Evolutionary conservation across 148 eudicot genomes (phyloP), one percentile per base, ranked within the genome.

Genomic region (Chenopodium formosanum): DNA sequence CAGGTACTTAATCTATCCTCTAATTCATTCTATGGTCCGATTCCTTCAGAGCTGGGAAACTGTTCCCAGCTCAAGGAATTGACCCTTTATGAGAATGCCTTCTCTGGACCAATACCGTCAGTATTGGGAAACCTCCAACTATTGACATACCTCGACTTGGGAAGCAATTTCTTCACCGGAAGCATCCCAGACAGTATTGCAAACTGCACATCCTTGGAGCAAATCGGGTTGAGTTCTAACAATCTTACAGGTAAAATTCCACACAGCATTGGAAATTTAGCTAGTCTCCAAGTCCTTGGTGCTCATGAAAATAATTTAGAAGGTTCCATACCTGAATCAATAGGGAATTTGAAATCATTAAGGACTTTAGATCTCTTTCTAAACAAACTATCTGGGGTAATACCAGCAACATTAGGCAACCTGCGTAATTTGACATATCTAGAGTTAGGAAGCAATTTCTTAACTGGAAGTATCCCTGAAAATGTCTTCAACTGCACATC

Each of bases 1-100:
- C 92, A 91, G 89, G 87, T 87, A 82, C 92, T 95, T 86, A 97
- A 95, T 83, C 77, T 93, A 20, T n/a, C 90, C 64, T 79, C 82
- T 27, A 93, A 95, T 83, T 79, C 85, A 23, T 89, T 95, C 74
- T 63, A 81, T 14, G 98, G 97, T 17, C 80, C 76, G 20, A 91
- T 95, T 80, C 97, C 97, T 17, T 65, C 84, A 44, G 90, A 91
- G 78, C 81, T 95, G 14, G 91, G 91, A 17, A 75, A 75, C 50
- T 91, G 91, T 85, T 75, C 92, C 62, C 77, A 84, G 62, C 97
- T 95, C 82, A 1, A 76, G 4, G 70, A 79, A 46, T 70, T 93
- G 1, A 40, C 22, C 14, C 86, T 95, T 32, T 91, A 70, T 70
- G 37, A 82, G 1, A 93, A 95, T 68, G 82, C 84, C 14, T 86